Conservation (phyloP, 2,329 filamentous ascomycete genomes). For the Paramyrothecium sp. region DNA sequence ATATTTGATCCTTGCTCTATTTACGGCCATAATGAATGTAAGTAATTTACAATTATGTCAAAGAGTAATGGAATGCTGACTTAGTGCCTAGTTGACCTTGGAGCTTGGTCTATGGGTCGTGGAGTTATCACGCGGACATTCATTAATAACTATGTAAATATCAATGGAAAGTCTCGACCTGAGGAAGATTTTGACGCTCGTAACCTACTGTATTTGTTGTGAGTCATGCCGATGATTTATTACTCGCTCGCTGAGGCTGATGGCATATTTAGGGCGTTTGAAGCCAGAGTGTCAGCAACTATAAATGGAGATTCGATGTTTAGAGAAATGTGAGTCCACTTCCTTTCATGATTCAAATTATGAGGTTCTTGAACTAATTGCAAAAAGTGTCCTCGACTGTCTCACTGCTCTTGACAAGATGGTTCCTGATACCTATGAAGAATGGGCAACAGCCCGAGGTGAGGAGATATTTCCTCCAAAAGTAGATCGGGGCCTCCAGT, state of each 20-base stretch:
- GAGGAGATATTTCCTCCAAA: not conserved
- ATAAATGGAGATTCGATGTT: not conserved
- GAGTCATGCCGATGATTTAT: not conserved
- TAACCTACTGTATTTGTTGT: not conserved
- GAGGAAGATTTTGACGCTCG: not conserved
- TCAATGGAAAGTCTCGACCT: not conserved
- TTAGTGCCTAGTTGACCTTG: not conserved
- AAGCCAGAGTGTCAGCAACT: not conserved
- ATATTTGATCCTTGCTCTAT: not conserved
- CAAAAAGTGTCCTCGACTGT: not conserved
- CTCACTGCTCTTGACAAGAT: not conserved
- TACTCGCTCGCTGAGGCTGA: no score
- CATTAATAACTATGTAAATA: not conserved
- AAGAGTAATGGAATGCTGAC: not conserved
- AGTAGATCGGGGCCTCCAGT: not conserved
- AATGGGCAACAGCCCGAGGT: not conserved
- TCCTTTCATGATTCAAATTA: not conserved
- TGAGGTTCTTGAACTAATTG: not conserved
- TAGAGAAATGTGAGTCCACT: not conserved
- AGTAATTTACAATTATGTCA: not conserved
- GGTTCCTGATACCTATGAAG: not conserved
- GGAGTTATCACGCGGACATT: not conserved
- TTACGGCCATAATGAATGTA: slow-evolving; percentile 1
- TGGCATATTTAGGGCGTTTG: not conserved
- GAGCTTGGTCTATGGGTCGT: not conserved